Percentiles rank a stretch among this genome's conserved stretches.
phyloP scores from a whole-genome alignment of 768 basidiomycete genomes.

The Flagelloscypha sp. region DNA sequence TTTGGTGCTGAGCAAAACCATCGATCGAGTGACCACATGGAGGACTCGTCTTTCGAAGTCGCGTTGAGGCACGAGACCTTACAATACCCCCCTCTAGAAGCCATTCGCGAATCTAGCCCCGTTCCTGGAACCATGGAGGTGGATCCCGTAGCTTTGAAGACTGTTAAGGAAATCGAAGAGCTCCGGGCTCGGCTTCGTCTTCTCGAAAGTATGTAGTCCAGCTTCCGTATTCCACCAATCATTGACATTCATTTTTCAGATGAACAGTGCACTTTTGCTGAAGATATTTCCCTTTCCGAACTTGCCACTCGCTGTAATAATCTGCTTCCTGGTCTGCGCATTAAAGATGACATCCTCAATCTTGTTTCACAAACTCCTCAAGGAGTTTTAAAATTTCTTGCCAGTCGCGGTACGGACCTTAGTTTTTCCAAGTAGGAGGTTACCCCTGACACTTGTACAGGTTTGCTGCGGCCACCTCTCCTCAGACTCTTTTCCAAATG shows the following conservation, averaged over 20 bases:
- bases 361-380: constrained; percentile 30
- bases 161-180: constrained; percentile 5
- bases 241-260: too few species aligned
- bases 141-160: too few species aligned
- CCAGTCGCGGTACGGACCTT: constrained; percentile 15
- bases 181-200: constrained; percentile 15
- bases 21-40: too few species aligned
- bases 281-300: too few species aligned
- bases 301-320: too few species aligned
- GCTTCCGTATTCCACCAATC: too few species aligned
- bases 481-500: too few species aligned
- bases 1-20: too few species aligned
- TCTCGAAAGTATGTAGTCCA: constrained; percentile 28
- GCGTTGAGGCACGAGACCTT: constrained; percentile 29
- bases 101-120: constrained; percentile 4
- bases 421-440: constrained; percentile 29
- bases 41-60: constrained; percentile 40
- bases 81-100: constrained; percentile 10
- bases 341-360: constrained; percentile 31
- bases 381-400: constrained; percentile 27
- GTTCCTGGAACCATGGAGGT: too few species aligned
- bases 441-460: neutral
- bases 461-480: constrained; percentile 27
- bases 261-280: too few species aligned
- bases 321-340: constrained; percentile 40